Evolutionary conservation across 768 basidiomycete species (phyloP).

Genomic region (Mycena epipterygia): DNA sequence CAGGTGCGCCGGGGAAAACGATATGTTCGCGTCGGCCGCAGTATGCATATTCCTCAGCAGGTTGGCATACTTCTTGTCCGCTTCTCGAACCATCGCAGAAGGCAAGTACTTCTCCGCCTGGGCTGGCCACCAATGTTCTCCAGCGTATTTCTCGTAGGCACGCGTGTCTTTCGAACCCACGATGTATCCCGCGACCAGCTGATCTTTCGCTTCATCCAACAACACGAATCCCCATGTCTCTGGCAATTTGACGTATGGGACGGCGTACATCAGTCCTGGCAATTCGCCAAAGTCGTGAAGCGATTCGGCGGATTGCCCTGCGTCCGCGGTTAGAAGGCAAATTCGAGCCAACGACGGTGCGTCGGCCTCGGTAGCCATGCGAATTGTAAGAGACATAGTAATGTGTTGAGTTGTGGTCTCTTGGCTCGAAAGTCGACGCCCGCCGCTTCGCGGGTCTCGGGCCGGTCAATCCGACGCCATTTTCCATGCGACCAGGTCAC

Average conservation of each 20-base stretch:
- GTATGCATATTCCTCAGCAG: slow-evolving; percentile 57
- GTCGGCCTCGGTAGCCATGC: slow-evolving; percentile 69
- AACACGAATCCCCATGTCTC: slow-evolving; percentile 83
- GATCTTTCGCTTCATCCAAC: slow-evolving; percentile 60
- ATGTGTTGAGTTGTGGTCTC: background rate
- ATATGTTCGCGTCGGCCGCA: slow-evolving; percentile 66
- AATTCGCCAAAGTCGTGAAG: slow-evolving; percentile 75
- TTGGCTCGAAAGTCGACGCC: background rate
- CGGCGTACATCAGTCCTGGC: slow-evolving; percentile 79
- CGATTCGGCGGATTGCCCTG: slow-evolving; percentile 74
- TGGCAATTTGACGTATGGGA: slow-evolving; percentile 81
- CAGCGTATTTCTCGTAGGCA: slow-evolving; percentile 68
- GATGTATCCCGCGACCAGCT: slow-evolving; percentile 76
- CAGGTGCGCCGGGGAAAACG: slow-evolving; percentile 80
- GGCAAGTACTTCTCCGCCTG: slow-evolving; percentile 69
- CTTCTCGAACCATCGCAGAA: slow-evolving; percentile 47
- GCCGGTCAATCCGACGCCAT: too few species aligned
- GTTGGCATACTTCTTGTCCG: slow-evolving; percentile 61
- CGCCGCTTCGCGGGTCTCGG: too few species aligned
- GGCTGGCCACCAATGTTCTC: slow-evolving; percentile 75
- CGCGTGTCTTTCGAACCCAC: slow-evolving; percentile 78
- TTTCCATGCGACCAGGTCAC: too few species aligned
- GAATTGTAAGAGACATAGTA: slow-evolving; percentile 63
- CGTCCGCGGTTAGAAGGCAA: slow-evolving; percentile 81
- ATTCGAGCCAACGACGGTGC: slow-evolving; percentile 72